phyloP scores from a whole-genome alignment of 1,284 basidiomycete genomes.

The Ustilago lituana region DNA sequence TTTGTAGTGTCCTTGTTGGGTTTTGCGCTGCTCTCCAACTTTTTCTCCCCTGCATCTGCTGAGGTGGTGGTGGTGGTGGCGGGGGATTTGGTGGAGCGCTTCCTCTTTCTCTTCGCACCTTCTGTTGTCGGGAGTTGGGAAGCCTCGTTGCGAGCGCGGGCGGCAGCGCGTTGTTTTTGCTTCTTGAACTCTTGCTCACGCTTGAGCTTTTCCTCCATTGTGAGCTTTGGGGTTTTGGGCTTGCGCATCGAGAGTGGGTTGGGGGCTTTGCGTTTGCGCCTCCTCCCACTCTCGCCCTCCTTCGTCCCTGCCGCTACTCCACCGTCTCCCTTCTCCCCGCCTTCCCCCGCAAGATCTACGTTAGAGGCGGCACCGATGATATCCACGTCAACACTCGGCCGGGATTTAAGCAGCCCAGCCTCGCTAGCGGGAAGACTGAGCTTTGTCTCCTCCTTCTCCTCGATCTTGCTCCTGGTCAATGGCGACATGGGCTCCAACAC shows the following conservation, averaged over 20 bases:
- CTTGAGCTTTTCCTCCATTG: slow-evolving; percentile 39
- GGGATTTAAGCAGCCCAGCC: slow-evolving; percentile 20
- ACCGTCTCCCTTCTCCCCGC: slow-evolving; percentile 65
- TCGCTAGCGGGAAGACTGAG: slow-evolving; percentile 41
- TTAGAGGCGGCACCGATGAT: slow-evolving; percentile 41
- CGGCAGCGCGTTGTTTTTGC: slow-evolving; percentile 35
- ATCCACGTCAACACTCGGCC: slow-evolving; percentile 22
- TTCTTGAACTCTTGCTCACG: slow-evolving; percentile 70
- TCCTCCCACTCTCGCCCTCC: slow-evolving; percentile 8
- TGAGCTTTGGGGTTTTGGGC: slow-evolving; percentile 68
- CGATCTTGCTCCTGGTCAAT: slow-evolving; percentile 51
- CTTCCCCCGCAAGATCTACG: slow-evolving; percentile 72
- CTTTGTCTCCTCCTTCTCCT: slow-evolving; percentile 47
- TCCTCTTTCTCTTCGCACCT: slow-evolving; percentile 16
- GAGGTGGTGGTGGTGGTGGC: neutral
- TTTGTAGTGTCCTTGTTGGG: neutral
- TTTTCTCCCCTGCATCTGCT: neutral
- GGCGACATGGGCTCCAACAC: slow-evolving; percentile 65
- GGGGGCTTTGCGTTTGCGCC: slow-evolving; percentile 74
- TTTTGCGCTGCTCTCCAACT: too few relatives aligned
- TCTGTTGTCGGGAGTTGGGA: slow-evolving; percentile 16
- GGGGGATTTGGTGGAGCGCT: neutral
- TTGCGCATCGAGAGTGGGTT: slow-evolving; percentile 94
- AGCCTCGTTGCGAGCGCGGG: slow-evolving; percentile 18
- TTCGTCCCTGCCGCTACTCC: neutral